Percentiles rank a stretch among this genome's conserved stretches.
These are phyloP conservation scores for Kurtzmaniella quercitrusa DNA, from an alignment of 1,139 yeast species.

Conservation along the genomic window DNA sequence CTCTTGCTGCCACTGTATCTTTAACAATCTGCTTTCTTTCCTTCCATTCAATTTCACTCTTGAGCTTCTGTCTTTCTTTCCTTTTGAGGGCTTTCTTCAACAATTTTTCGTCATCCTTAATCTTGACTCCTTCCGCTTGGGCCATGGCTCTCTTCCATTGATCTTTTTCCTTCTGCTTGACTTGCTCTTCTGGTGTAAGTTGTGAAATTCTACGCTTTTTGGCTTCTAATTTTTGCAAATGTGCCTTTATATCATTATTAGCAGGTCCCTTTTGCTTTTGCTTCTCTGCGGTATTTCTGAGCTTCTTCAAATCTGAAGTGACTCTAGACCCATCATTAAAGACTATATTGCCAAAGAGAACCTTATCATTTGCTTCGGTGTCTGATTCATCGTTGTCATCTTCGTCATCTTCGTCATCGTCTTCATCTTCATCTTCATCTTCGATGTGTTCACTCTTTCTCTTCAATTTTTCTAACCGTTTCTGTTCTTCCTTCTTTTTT, in stretches of 20 bases:
- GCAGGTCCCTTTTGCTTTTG: conserved; percentile 77
- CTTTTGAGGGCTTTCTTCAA: conserved; percentile 81
- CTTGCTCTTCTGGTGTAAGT: conserved; percentile 62
- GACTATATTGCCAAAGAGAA: conserved; percentile 77
- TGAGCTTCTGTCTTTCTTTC: conserved; percentile 74
- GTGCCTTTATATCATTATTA: conserved; percentile 79
- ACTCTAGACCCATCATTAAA: conserved; percentile 80
- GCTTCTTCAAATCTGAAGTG: conserved; percentile 66
- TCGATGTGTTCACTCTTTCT: conserved; percentile 36
- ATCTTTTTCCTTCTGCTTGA: conserved; percentile 60
- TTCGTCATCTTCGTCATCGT: conserved; percentile 36
- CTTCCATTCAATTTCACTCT: conserved; percentile 81
- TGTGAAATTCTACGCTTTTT: conserved; percentile 62
- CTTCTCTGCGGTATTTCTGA: conserved; percentile 49
- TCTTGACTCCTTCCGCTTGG: conserved; percentile 84
- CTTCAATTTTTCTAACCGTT: conserved; percentile 30
- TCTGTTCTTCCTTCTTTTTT: conserved; percentile 39
- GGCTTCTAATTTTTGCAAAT: conserved; percentile 67
- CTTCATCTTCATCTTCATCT: conserved; percentile 30
- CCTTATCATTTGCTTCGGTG: conserved; percentile 28
- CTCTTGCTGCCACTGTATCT: conserved; percentile 68
- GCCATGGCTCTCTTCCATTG: conserved; percentile 83
- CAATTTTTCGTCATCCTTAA: conserved; percentile 85
- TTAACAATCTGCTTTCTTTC: conserved; percentile 79
- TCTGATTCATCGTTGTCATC: conserved; percentile 19